These are phyloP conservation scores for Eucalyptus curtisii DNA, from an alignment of 345 rosid species.

Conservation along the genomic window DNA sequence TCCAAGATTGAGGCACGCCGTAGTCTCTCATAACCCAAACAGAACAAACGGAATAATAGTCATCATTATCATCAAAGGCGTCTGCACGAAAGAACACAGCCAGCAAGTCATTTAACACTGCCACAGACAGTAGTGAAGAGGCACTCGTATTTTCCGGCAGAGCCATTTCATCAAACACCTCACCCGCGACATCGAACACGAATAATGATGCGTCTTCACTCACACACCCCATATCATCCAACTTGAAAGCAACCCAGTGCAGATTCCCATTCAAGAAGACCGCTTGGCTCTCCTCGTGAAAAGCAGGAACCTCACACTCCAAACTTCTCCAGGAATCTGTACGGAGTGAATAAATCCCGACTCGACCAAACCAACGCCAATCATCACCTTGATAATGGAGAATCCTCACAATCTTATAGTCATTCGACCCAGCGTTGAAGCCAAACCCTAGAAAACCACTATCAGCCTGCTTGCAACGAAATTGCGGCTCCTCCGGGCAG, in stretches of 20 bases:
- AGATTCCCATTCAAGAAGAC: not conserved
- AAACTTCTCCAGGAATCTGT: not conserved
- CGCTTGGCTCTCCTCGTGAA: not conserved
- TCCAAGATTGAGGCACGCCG: not conserved
- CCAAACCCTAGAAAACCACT: not conserved
- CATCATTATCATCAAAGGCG: too few species aligned
- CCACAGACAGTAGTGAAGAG: not conserved
- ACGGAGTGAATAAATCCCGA: not conserved
- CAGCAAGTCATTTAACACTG: not conserved
- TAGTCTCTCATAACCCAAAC: not conserved
- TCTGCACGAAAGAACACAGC: not conserved
- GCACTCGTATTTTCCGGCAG: not conserved
- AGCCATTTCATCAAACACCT: not conserved
- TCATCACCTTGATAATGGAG: not conserved
- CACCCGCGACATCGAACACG: rapidly evolving
- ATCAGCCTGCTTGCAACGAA: not conserved
- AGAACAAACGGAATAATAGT: not conserved
- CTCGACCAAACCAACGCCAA: not conserved
- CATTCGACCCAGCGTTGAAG: not conserved
- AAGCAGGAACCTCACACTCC: not conserved
- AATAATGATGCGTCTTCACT: not conserved
- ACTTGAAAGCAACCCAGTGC: not conserved
- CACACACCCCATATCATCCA: not conserved
- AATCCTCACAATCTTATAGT: not conserved
- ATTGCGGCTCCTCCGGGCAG: not conserved